Base-by-base conservation (phyloP, 228 moss, liverwort and hornwort genomes). In the Sphagnum fallax region DNA sequence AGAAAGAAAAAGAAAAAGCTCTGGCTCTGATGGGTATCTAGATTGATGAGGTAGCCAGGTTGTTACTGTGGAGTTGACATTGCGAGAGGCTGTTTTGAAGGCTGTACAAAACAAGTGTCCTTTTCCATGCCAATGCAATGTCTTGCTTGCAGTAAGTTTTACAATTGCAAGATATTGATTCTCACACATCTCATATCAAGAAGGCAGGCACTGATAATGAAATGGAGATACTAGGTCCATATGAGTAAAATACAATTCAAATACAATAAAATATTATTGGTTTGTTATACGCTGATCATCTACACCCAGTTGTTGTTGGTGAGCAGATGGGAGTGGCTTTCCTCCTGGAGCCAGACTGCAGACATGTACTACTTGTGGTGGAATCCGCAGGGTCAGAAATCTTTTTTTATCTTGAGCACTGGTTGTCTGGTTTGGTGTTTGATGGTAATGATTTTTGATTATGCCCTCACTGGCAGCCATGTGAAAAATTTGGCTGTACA, bases 71-170 rank as follows among this genome's bases (percentile, higher is more conserved):
- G 80, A 89, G 68, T 75, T 95, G 59, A 87, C 78, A 71, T 95
- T 95, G 70, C 82, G 61, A 72, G 92, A 95, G 67, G 92, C 95
- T 76, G 89, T n/a, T n/a, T 88, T 47, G 77, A 83, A 73, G 95
- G 95, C 12, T 89, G 89, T 73, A 75, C 80, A 60, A 92, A 92
- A 70, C 69, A 51, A 61, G 91, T 95, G 65, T 83, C 76, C 11
- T 89, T 92, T 70, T 74, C 82, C 67, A 79, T 92, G 71, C 65
- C 82, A 58, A 75, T 84, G 69, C 79, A 72, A 60, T 95, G 95
- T 77, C 64, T 77, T 10, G 0, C 85, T 64, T 95, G 95, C 69
- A 79, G 88, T 86, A 78, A 55, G 53, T 55, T 55, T 32, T 32
- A 32, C 32, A 55, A 12, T 55, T 55, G 53, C 53, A 32, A 32